phyloP scores from a whole-genome alignment of 176 grass and related monocot species.

The Dactylis glomerata region DNA sequence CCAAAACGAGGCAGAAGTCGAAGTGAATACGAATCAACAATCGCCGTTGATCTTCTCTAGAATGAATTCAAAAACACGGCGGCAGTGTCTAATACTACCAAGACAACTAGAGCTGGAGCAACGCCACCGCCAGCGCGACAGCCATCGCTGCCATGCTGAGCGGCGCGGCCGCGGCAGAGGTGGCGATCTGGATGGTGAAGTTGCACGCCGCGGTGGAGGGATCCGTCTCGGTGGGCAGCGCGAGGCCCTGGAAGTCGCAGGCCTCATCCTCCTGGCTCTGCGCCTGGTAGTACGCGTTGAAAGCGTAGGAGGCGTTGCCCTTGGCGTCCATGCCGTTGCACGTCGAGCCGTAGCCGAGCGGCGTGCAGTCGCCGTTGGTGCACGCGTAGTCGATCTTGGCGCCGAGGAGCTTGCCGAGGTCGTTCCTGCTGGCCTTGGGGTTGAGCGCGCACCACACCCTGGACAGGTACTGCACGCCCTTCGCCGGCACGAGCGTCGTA shows the following conservation, averaged over 20 bases:
- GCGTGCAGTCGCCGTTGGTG: constrained; percentile 55
- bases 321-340: constrained; percentile 73
- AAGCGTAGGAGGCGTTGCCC: constrained; percentile 76
- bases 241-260: constrained; percentile 60
- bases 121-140: not conserved
- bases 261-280: constrained; percentile 56
- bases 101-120: not conserved
- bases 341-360: constrained; percentile 51
- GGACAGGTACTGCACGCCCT: not conserved
- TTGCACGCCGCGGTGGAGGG: constrained; percentile 58
- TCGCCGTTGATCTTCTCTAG: not conserved
- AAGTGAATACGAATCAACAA: not conserved
- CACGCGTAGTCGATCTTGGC: constrained; percentile 7
- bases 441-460: not conserved
- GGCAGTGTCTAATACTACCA: not conserved
- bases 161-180: not conserved
- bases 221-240: constrained; percentile 46
- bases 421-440: not conserved
- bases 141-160: not conserved
- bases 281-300: constrained; percentile 80
- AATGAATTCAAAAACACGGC: not conserved
- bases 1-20: not conserved
- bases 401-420: not conserved
- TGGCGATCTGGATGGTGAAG: not conserved
- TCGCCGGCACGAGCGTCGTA: not conserved